Evolutionary conservation across 371 early-diverging fungal species (phyloP), one percentile per base, ranked within the genome.

Genomic region (Mortierella polycephala): DNA sequence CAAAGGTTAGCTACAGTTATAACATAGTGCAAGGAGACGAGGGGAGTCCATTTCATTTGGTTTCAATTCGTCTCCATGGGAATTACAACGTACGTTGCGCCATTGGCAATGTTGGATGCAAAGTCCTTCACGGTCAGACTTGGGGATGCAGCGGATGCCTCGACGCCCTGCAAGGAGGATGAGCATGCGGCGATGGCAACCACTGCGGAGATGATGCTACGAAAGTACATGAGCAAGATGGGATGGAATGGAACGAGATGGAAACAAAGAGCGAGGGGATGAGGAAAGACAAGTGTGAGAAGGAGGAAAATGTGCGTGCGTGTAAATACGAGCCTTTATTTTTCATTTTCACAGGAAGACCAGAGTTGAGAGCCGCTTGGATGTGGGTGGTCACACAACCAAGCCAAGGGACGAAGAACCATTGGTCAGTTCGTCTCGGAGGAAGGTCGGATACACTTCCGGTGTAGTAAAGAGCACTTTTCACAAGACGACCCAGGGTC

Each of bases 111-210:
- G 58, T 23, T 41, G 6, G 62, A 20, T 10, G 57, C 62, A 57
- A 77, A 77, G 51, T 64, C 55, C 23, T 62, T 57, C n/a, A 18
- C 41, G 20, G 52, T 60, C 16, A 77, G 62, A 9, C 46, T 46
- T 45, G 60, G 59, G 52, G 79, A 77, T 5, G 71, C 71, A 13
- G 55, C 76, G 10, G 76, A 76, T 12, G 79, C 74, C 6, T 64
- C 40, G 39, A 58, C 62, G 46, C 44, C 64, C 13, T 61, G 57
- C 23, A 58, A 54, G 8, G 62, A 61, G 47, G 67, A 60, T 11
- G 77, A 47, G 61, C 72, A 77, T 41, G 59, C 59, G 14, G 79
- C 66, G 45, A 77, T 72, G 58, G 79, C 79, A 12, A 77, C 21
- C 20, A 53, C 72, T 13, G 69, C 69, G 44, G 72, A 77, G 62